phyloP scores from a whole-genome alignment of 345 rosid genomes.

The Brassica cretica region DNA sequence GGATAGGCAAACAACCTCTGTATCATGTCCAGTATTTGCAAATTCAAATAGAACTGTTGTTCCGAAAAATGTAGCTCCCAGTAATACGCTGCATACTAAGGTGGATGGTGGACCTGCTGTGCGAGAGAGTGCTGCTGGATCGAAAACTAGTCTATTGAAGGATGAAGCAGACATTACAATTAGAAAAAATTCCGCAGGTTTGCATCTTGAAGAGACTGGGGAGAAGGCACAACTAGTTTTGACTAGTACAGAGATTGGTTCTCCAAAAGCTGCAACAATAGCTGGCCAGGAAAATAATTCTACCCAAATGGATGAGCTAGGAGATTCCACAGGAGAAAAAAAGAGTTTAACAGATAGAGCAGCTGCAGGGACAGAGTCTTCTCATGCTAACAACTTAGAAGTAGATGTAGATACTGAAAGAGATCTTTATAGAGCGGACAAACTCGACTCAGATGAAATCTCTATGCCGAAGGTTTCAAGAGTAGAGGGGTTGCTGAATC shows the following conservation, averaged over 20 bases:
- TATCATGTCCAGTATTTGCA: constrained; percentile 46
- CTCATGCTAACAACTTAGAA: constrained; percentile 55
- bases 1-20: constrained; percentile 53
- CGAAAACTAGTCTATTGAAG: constrained; percentile 43
- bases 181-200: constrained; percentile 39
- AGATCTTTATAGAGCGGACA: constrained; percentile 43
- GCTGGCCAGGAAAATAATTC: constrained; percentile 43
- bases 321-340: constrained; percentile 45
- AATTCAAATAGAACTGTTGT: constrained; percentile 60
- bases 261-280: constrained; percentile 42
- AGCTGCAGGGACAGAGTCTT: constrained; percentile 53
- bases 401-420: constrained; percentile 58
- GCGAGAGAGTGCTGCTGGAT: constrained; percentile 41
- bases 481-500: constrained; percentile 44
- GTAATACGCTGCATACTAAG: constrained; percentile 48
- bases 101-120: constrained; percentile 49
- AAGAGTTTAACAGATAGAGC: constrained; percentile 44
- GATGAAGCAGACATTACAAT: constrained; percentile 44
- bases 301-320: constrained; percentile 47
- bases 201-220: constrained; percentile 49
- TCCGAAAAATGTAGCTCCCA: constrained; percentile 48
- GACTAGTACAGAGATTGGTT: constrained; percentile 43
- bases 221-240: constrained; percentile 49
- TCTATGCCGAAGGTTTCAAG: constrained; percentile 42
- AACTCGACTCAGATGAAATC: constrained; percentile 47